phyloP scores from a whole-genome alignment of 1,284 basidiomycete genomes.

The Naganishia liquefaciens region DNA sequence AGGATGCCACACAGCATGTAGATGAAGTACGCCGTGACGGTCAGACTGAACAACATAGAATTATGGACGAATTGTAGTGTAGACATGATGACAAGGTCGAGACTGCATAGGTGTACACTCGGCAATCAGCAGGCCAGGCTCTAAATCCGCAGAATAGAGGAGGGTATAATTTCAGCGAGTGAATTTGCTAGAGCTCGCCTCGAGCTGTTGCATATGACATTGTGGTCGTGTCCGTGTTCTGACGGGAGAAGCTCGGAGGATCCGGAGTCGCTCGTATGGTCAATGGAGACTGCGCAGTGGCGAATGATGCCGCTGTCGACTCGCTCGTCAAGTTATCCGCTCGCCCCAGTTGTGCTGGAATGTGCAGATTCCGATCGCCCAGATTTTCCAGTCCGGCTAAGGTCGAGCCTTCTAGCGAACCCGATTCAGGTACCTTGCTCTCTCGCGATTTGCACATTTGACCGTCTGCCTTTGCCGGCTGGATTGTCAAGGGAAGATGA shows the following conservation, averaged over 20 bases:
- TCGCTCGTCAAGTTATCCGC: background rate
- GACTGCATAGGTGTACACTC: background rate
- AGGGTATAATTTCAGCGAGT: too few species aligned
- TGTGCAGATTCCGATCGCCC: background rate
- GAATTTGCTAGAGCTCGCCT: constrained; percentile 1
- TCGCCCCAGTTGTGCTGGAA: background rate
- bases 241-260: constrained; percentile 1
- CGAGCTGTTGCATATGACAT: constrained; percentile 22
- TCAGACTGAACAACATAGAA: background rate
- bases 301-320: constrained; percentile 3
- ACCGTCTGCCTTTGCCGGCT: background rate
- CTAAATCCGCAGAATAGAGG: too few species aligned
- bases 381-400: background rate
- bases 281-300: background rate
- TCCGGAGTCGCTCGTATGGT: background rate
- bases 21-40: too few species aligned
- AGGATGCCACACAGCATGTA: background rate
- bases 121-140: too few species aligned
- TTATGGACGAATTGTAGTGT: constrained; percentile 20
- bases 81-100: background rate
- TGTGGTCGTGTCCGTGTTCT: constrained; percentile 12
- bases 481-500: background rate
- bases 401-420: too few species aligned
- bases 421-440: constrained; percentile 16
- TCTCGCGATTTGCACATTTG: too few species aligned